phyloP scores from a whole-genome alignment of 805 yeast genomes.

The Danielia reshetovae region DNA sequence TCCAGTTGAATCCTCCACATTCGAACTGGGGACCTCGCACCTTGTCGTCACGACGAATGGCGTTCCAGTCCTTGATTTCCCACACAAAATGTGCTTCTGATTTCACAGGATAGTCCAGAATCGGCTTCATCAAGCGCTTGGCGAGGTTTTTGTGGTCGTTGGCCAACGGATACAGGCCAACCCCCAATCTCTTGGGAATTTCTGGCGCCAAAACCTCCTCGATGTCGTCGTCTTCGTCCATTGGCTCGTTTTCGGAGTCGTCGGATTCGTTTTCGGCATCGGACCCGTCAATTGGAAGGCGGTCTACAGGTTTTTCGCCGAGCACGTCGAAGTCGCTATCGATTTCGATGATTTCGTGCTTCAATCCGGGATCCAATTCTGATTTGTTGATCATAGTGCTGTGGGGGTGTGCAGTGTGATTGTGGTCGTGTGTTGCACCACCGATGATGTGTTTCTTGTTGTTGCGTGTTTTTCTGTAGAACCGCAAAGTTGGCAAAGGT shows the following conservation, averaged over 20 bases:
- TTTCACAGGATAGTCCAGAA: conserved; percentile 37
- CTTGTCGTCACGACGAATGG: conserved; percentile 34
- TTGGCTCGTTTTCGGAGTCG: conserved; percentile 11
- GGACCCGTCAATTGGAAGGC: conserved; percentile 13
- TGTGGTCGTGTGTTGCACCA: neutral
- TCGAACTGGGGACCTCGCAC: conserved; percentile 46
- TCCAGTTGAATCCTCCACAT: conserved; percentile 65
- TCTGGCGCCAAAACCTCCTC: neutral
- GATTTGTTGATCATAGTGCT: conserved; percentile 5
- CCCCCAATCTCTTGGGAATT: neutral
- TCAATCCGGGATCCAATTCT: conserved; percentile 10
- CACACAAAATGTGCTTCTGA: conserved; percentile 41
- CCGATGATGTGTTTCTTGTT: conserved; percentile 7
- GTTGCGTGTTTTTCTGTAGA: neutral
- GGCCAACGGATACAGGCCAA: conserved; percentile 21
- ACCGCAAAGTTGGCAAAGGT: neutral
- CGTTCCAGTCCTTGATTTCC: conserved; percentile 48
- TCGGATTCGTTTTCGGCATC: conserved; percentile 15
- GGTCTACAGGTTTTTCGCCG: conserved; percentile 8
- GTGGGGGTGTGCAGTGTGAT: neutral
- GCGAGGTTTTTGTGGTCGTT: conserved; percentile 26
- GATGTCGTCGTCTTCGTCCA: conserved; percentile 9
- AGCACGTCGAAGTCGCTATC: conserved; percentile 6
- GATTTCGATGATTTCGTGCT: conserved; percentile 8
- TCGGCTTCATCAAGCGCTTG: conserved; percentile 31